A percentile compares a stretch with the other conserved stretches of the same genome.
Conservation (phyloP, 441 rosid genomes). For the Gossypium lobatum region DNA sequence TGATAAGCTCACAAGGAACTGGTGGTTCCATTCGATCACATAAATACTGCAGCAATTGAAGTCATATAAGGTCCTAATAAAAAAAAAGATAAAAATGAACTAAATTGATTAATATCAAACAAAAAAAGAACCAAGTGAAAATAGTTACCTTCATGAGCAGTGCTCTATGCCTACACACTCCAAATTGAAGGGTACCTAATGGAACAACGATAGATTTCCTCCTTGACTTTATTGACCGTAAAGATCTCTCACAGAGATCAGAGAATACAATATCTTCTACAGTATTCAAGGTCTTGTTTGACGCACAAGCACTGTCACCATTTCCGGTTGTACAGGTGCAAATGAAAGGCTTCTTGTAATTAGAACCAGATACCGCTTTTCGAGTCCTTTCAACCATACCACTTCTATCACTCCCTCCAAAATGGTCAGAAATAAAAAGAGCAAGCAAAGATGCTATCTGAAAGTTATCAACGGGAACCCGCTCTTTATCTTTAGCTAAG, state of each 20-base stretch:
- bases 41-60: slow-evolving; percentile 52
- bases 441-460: slow-evolving; percentile 77
- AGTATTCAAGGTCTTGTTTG: slow-evolving; percentile 25
- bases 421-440: slow-evolving; percentile 93
- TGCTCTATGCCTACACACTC: slow-evolving; percentile 93
- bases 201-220: slow-evolving; percentile 75
- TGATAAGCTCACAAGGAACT: slow-evolving; percentile 88
- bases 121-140: not conserved
- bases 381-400: slow-evolving; percentile 58
- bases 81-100: not conserved
- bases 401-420: slow-evolving; percentile 89
- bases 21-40: slow-evolving; percentile 97
- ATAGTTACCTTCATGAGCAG: slow-evolving; percentile 76
- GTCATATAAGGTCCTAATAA: slow-evolving; percentile 11
- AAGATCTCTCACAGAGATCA: slow-evolving; percentile 80
- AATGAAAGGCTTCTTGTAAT: slow-evolving; percentile 76
- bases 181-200: slow-evolving; percentile 74
- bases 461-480: slow-evolving; percentile 39
- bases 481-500: slow-evolving; percentile 36
- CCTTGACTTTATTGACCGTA: slow-evolving; percentile 57
- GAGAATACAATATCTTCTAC: slow-evolving; percentile 51
- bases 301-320: slow-evolving; percentile 28
- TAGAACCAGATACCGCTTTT: slow-evolving; percentile 74
- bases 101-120: not conserved
- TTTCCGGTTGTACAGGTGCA: slow-evolving; percentile 94